These are phyloP conservation scores for Russula dissimulans DNA, from an alignment of 768 basidiomycete species.

Conservation along the genomic window DNA sequence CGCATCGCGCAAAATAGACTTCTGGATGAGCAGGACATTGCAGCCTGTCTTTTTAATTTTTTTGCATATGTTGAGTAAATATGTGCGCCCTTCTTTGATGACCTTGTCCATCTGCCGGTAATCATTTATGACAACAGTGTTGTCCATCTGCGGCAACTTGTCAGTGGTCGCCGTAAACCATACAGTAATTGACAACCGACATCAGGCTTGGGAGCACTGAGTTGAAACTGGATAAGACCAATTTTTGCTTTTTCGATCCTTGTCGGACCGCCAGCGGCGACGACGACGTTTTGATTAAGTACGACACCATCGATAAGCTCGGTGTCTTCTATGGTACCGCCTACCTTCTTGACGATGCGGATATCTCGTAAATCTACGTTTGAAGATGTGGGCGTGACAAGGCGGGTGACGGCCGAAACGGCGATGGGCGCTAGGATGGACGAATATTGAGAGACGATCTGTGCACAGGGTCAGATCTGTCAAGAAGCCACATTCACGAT, in stretches of 20 bases:
- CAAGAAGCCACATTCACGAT: slow-evolving; percentile 9
- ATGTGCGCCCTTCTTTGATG: slow-evolving; percentile 97
- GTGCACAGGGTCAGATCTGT: neutral
- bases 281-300: slow-evolving; percentile 91
- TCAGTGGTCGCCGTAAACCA: slow-evolving; percentile 10
- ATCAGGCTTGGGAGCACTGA: slow-evolving; percentile 95
- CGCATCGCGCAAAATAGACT: slow-evolving; percentile 98
- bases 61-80: slow-evolving; percentile 95
- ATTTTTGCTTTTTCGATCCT: slow-evolving; percentile 98
- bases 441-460: slow-evolving; percentile 99
- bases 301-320: slow-evolving; percentile 95
- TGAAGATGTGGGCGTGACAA: slow-evolving; percentile 79
- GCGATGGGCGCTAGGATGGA: slow-evolving; percentile 97
- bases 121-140: slow-evolving; percentile 98
- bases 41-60: slow-evolving; percentile 99
- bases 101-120: slow-evolving; percentile 99
- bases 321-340: slow-evolving; percentile 98
- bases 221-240: slow-evolving; percentile 95
- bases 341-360: slow-evolving; percentile 95
- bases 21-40: slow-evolving; percentile 98
- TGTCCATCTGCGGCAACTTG: slow-evolving; percentile 74
- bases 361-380: slow-evolving; percentile 97
- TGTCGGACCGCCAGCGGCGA: slow-evolving; percentile 84
- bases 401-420: slow-evolving; percentile 88
- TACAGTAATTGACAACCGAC: slow-evolving; percentile 38